A percentile compares a stretch with the other conserved stretches of the same genome.
These are phyloP conservation scores for Amanita rimosa DNA, from an alignment of 768 basidiomycete species.

Conservation along the genomic window DNA sequence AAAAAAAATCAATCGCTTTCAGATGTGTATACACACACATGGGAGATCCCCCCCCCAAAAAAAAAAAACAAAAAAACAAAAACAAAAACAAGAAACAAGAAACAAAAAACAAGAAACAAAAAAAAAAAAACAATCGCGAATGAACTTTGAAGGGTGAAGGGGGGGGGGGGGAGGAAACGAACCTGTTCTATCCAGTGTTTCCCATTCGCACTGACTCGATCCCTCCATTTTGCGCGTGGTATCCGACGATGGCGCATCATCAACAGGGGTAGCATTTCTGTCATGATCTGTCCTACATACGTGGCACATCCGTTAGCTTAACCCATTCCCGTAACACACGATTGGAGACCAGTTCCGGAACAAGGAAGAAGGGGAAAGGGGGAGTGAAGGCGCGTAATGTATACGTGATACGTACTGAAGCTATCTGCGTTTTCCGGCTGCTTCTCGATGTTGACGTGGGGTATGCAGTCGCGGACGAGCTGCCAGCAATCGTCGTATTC, in stretches of 20 bases:
- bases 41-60: no score
- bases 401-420: conserved; percentile 42
- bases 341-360: not conserved
- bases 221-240: conserved; percentile 65
- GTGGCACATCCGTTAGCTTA: conserved; percentile 5
- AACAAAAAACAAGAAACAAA: no score
- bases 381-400: no score
- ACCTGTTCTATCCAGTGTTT: conserved; percentile 84
- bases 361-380: not conserved
- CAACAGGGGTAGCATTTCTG: conserved; percentile 64
- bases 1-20: no score
- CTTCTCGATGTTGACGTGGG: conserved; percentile 41
- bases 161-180: conserved; percentile 6
- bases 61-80: no score
- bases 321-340: not conserved
- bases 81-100: no score
- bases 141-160: no score
- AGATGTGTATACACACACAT: no score
- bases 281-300: conserved; percentile 61
- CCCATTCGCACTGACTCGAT: conserved; percentile 44
- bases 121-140: no score
- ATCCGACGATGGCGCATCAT: conserved; percentile 83
- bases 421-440: conserved; percentile 49
- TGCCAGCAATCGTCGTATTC: conserved; percentile 64
- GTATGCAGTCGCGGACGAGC: conserved; percentile 49